Percentiles rank a stretch among this genome's conserved stretches.
These are phyloP conservation scores for Rheum nobile DNA, from an alignment of 148 eudicot species.

Conservation along the genomic window DNA sequence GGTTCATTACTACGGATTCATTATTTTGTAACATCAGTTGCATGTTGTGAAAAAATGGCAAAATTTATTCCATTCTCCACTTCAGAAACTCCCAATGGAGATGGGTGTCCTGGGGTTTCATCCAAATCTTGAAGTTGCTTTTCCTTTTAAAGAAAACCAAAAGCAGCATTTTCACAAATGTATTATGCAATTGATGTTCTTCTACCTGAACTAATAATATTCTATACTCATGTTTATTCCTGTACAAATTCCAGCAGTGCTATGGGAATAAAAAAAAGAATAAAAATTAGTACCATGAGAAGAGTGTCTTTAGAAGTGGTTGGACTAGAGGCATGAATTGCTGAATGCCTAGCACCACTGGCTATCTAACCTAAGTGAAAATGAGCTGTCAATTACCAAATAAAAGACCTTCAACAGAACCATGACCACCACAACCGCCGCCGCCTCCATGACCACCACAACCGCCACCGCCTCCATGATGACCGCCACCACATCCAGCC, in stretches of 20 bases:
- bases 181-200: not conserved
- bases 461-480: too few relatives aligned
- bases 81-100: too few relatives aligned
- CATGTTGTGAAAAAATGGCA: constrained; percentile 84
- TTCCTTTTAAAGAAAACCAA: too few relatives aligned
- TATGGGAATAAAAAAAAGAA: not conserved
- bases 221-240: too few relatives aligned
- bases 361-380: constrained; percentile 43
- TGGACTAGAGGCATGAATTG: constrained; percentile 24
- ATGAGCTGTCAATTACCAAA: constrained; percentile 4
- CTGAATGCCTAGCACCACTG: constrained; percentile 12
- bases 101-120: too few relatives aligned
- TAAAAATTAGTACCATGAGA: constrained; percentile 32
- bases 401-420: not conserved
- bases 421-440: too few relatives aligned
- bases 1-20: too few relatives aligned
- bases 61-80: constrained; percentile 76
- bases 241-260: not conserved
- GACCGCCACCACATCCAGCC: too few relatives aligned
- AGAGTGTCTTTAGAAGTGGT: constrained; percentile 22
- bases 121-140: too few relatives aligned
- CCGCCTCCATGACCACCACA: too few relatives aligned
- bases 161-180: not conserved
- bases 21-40: constrained; percentile 61
- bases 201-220: not conserved